Evolutionary conservation across 805 yeast species (phyloP).

Genomic region (Clavispora asparagi): DNA sequence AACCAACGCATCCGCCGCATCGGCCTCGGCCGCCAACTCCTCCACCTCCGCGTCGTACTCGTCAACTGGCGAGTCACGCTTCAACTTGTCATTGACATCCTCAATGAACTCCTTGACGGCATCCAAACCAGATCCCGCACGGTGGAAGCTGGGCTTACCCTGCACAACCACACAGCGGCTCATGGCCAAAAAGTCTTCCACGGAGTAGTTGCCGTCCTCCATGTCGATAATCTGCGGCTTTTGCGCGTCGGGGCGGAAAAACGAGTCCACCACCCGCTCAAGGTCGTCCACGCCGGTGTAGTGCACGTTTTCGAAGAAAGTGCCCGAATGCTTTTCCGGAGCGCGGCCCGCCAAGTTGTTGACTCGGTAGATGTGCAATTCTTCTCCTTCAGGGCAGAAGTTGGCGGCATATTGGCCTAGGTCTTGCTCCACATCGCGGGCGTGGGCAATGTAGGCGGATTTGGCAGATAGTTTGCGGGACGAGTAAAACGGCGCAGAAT

Average conservation of each 20-base stretch:
- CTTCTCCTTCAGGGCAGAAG: conserved; percentile 16
- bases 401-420: conserved; percentile 14
- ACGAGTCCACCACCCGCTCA: conserved; percentile 9
- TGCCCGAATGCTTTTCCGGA: conserved; percentile 1
- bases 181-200: conserved; percentile 16
- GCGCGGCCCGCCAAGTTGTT: conserved; percentile 10
- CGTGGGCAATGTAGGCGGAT: conserved; percentile 20
- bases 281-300: conserved; percentile 10
- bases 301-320: conserved; percentile 13
- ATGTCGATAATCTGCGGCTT: conserved; percentile 19
- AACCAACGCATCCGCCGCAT: conserved; percentile 16
- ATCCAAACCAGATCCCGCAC: conserved; percentile 16
- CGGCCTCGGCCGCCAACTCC: conserved; percentile 2
- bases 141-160: conserved; percentile 25
- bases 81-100: conserved; percentile 18
- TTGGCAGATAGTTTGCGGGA: conserved; percentile 3
- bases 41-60: conserved; percentile 2
- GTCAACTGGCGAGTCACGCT: background rate
- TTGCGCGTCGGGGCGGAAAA: conserved; percentile 3
- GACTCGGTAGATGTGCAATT: conserved; percentile 24
- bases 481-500: conserved; percentile 15
- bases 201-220: conserved; percentile 18
- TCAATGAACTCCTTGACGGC: conserved; percentile 16
- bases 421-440: conserved; percentile 14
- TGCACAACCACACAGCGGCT: conserved; percentile 19